A percentile compares a stretch with the other conserved stretches of the same genome.
Evolutionary conservation across 441 rosid genomes (phyloP).

Genomic region (Adansonia madagascariensis): DNA sequence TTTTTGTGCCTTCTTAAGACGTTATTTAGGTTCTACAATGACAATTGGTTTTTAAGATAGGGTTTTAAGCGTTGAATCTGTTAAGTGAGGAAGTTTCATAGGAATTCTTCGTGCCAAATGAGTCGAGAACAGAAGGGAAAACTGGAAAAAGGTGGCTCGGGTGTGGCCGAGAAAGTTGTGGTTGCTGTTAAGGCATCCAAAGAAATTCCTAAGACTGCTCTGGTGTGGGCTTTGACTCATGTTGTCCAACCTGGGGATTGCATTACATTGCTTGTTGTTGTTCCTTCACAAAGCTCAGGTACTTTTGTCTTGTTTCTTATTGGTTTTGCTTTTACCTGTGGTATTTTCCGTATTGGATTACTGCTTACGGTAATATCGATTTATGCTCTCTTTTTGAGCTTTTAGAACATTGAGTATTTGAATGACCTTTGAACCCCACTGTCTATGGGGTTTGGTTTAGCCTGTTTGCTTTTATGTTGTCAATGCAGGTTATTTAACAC

Average conservation of each 20-base stretch:
- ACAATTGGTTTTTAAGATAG: conserved; percentile 24
- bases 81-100: conserved; percentile 21
- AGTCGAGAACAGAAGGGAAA: conserved; percentile 60
- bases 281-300: conserved; percentile 81
- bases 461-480: background rate
- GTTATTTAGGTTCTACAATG: conserved; percentile 31
- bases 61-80: conserved; percentile 32
- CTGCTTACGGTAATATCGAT: background rate
- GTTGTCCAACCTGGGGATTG: conserved; percentile 95
- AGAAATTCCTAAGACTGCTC: conserved; percentile 89
- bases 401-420: conserved; percentile 14
- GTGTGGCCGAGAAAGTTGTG: conserved; percentile 78
- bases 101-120: conserved; percentile 40
- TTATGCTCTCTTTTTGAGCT: background rate
- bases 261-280: conserved; percentile 90
- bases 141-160: conserved; percentile 54
- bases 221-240: conserved; percentile 98
- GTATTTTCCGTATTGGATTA: background rate
- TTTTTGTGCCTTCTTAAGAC: conserved; percentile 20
- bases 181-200: conserved; percentile 96
- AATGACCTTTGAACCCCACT: background rate
- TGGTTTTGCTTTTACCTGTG: conserved; percentile 2
- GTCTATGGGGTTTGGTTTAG: background rate
- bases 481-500: background rate
- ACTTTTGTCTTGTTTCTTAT: conserved; percentile 16